Conservation (phyloP, 2,329 filamentous ascomycete species). For the Monosporascus sp. region DNA sequence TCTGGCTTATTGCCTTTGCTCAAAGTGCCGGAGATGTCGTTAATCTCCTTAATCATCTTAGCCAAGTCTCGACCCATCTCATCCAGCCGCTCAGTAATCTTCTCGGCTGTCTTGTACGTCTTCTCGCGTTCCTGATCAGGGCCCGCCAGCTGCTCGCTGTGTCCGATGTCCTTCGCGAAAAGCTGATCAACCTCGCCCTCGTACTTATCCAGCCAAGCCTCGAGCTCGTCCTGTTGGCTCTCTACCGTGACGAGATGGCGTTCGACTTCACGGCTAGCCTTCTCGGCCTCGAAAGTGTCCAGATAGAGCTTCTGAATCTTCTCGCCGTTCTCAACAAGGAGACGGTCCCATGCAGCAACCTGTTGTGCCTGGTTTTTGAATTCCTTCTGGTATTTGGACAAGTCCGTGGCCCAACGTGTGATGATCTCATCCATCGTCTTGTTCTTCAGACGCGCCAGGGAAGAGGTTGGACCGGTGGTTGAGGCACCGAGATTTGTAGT, state of each 20-base stretch:
- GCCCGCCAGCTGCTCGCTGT: constrained; percentile 70
- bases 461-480: constrained; percentile 73
- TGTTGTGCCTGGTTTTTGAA: constrained; percentile 87
- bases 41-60: constrained; percentile 98
- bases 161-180: constrained; percentile 72
- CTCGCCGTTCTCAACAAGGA: constrained; percentile 87
- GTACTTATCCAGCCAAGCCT: constrained; percentile 82
- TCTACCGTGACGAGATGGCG: constrained; percentile 85
- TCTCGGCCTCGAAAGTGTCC: constrained; percentile 88
- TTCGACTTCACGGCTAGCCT: constrained; percentile 89
- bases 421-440: constrained; percentile 99
- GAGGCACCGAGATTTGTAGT: constrained; percentile 57
- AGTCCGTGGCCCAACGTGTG: constrained; percentile 89
- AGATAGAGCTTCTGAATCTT: constrained; percentile 93
- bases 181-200: constrained; percentile 88
- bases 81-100: constrained; percentile 81
- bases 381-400: constrained; percentile 94
- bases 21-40: constrained; percentile 80
- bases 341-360: constrained; percentile 85
- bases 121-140: constrained; percentile 93
- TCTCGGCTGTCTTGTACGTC: constrained; percentile 94
- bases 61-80: constrained; percentile 89
- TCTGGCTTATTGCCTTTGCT: constrained; percentile 86
- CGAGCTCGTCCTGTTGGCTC: constrained; percentile 85
- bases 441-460: constrained; percentile 88